A percentile compares a stretch with the other conserved stretches of the same genome.
phyloP scores from a whole-genome alignment of 306 rosid species.

The Acacia crassicarpa region DNA sequence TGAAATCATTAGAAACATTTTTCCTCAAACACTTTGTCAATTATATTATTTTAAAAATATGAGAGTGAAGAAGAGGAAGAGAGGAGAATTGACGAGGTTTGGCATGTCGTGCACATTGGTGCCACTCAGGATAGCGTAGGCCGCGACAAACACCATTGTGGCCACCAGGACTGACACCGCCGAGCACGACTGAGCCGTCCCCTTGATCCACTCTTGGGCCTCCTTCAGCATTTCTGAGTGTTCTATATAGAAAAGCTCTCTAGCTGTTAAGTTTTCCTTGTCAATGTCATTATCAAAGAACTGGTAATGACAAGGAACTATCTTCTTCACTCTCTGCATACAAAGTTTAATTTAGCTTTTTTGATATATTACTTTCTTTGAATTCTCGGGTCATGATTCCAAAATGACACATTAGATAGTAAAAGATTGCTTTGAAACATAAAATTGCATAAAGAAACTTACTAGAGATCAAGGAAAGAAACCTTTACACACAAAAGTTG shows the following conservation, averaged over 20 bases:
- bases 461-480: slow-evolving; percentile 14
- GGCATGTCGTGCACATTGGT: background rate
- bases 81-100: background rate
- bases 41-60: background rate
- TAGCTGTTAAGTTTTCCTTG: background rate
- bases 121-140: slow-evolving; percentile 31
- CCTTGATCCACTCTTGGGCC: slow-evolving; percentile 24
- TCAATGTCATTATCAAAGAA: background rate
- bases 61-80: slow-evolving; percentile 37
- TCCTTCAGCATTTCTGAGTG: background rate
- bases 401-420: slow-evolving; percentile 35
- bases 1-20: too few relatives aligned
- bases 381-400: background rate
- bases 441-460: slow-evolving; percentile 21
- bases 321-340: slow-evolving; percentile 24
- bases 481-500: slow-evolving; percentile 26
- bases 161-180: slow-evolving; percentile 28
- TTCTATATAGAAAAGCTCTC: background rate
- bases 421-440: slow-evolving; percentile 10
- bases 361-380: too few relatives aligned
- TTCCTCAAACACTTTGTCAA: too few relatives aligned
- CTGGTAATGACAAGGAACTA: background rate
- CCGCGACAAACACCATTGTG: slow-evolving; percentile 28
- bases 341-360: too few relatives aligned
- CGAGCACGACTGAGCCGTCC: slow-evolving; percentile 32